Conservation (phyloP, 2,329 filamentous ascomycete genomes). For the Ophiostoma ips region DNA sequence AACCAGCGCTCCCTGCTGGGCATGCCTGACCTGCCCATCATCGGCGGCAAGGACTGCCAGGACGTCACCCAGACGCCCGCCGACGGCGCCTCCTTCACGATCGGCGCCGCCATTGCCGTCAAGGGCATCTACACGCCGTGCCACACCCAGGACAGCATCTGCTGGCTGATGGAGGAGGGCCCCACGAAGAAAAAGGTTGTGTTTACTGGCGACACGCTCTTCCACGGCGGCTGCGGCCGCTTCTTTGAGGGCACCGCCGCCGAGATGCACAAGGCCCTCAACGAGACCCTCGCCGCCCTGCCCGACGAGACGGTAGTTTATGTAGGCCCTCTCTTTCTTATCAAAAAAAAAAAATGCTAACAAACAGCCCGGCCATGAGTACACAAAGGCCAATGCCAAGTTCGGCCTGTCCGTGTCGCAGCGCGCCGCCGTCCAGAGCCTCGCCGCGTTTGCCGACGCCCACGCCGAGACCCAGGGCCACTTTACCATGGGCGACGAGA, state of each 20-base stretch:
- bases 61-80: slow-evolving; percentile 63
- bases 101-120: slow-evolving; percentile 66
- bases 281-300: slow-evolving; percentile 64
- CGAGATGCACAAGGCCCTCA: slow-evolving; percentile 90
- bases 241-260: slow-evolving; percentile 87
- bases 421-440: slow-evolving; percentile 57
- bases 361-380: slow-evolving; percentile 86
- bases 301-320: slow-evolving; percentile 89
- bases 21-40: slow-evolving; percentile 56
- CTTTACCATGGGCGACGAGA: slow-evolving; percentile 95
- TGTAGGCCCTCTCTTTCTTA: too few relatives aligned
- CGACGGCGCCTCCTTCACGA: slow-evolving; percentile 63
- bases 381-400: slow-evolving; percentile 92
- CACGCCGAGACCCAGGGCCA: slow-evolving; percentile 87
- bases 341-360: too few relatives aligned
- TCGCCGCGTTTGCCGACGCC: slow-evolving; percentile 61
- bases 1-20: slow-evolving; percentile 28
- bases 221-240: slow-evolving; percentile 84
- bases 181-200: slow-evolving; percentile 56
- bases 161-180: slow-evolving; percentile 79
- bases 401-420: slow-evolving; percentile 68
- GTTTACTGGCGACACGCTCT: slow-evolving; percentile 93
- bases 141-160: slow-evolving; percentile 97
- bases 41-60: slow-evolving; percentile 71
- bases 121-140: slow-evolving; percentile 90